Evolutionary conservation across 192 early-diverging fungal genomes (phyloP), one percentile per base, ranked within the genome.

Genomic region (Podila clonocystis): DNA sequence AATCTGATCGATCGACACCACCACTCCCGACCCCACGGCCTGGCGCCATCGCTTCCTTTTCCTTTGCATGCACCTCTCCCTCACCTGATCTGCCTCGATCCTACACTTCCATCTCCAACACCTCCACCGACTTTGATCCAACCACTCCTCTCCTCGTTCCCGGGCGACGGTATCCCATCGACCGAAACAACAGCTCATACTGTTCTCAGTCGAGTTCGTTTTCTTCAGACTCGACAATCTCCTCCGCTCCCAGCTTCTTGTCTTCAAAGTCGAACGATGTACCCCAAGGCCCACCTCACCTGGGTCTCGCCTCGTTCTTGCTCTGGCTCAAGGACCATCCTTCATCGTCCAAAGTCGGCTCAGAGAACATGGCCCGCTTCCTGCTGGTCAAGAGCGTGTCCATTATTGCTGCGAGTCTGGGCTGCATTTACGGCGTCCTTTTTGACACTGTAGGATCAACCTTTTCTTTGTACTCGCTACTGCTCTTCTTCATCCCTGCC

Each of bases 401-500:
- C 52, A 55, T 55, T 22, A 69, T 73, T 30, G 77, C 77, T 22
- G 77, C 70, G 5, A 67, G 62, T 50, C 67, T 80, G 6, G 77
- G 77, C 30, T 80, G 77, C 62, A 28, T 80, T 30, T 80, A 80
- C 50, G 62, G 70, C 9, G 55, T 80, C 9, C 65, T 80, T 41
- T 80, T 80, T 73, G 77, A 80, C 62, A 60, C 61, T 36, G 34
- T 36, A 45, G 70, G 68, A 34, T 20, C 36, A 13, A 65, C 38
- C 9, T 68, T 80, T 22, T 69, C 77, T 5, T 50, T 62, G 24
- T 73, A 60, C 22, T 80, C 77, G 0, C 29, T 65, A 1, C 77
- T 80, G 15, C 24, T 80, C 36, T 73, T 80, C 67, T 73, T 73
- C 50, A 66, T 80, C n/a, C 77, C 77, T 7, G 77, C 77, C 6